Percentiles rank a stretch among this genome's conserved stretches.
Evolutionary conservation across 352 stramenopile species (phyloP).

Genomic region (Phytophthora europaea): DNA sequence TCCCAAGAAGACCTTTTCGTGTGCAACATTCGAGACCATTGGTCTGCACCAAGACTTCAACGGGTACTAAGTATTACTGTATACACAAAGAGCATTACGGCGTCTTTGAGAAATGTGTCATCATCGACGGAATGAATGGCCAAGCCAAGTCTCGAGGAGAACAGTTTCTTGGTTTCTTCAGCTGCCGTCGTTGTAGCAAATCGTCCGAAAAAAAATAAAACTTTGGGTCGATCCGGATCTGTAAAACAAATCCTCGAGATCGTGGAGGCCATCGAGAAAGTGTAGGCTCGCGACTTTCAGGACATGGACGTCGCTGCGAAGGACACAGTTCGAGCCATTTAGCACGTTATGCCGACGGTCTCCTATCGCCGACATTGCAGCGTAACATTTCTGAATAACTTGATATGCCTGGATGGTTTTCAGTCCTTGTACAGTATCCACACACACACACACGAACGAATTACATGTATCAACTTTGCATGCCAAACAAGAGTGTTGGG

Average conservation of each 20-base stretch:
- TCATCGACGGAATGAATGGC: not conserved
- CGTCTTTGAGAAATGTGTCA: constrained; percentile 9
- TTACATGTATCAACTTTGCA: not conserved
- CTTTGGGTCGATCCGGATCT: constrained; percentile 1
- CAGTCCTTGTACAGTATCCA: not conserved
- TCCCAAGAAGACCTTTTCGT: not conserved
- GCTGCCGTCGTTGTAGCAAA: not conserved
- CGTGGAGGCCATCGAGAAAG: not conserved
- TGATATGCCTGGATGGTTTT: not conserved
- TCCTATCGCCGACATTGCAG: not conserved
- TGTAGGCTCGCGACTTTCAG: not conserved
- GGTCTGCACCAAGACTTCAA: not conserved
- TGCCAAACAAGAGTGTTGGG: not conserved
- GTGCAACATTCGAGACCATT: not conserved
- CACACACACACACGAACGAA: not conserved
- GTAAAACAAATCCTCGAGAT: constrained; percentile 1
- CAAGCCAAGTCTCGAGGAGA: not conserved
- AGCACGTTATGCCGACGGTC: not conserved
- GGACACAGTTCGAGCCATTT: not conserved
- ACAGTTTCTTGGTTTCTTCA: not conserved
- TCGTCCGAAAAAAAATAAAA: not conserved
- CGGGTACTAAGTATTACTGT: not conserved
- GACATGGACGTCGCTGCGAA: not conserved
- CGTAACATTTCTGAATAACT: not conserved
- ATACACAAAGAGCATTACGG: constrained; percentile 10